Evolutionary conservation across 164 flowering plant species (phyloP).

Genomic region (Magnolia sinica): DNA sequence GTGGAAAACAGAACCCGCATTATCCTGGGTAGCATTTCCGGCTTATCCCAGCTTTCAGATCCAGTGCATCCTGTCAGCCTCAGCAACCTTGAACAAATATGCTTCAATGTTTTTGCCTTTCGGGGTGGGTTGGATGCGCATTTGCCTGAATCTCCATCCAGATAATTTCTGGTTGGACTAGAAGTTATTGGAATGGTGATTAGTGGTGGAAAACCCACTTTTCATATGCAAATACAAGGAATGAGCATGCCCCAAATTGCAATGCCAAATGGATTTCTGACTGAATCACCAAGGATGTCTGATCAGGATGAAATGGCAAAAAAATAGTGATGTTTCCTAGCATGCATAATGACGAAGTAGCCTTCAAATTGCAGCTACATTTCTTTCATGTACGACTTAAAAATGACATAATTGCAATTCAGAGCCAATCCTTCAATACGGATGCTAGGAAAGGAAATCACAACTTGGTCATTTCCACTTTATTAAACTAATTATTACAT

Average conservation of each 20-base stretch:
- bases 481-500: background rate
- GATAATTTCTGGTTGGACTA: background rate
- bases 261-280: background rate
- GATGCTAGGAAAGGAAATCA: background rate
- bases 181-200: background rate
- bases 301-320: background rate
- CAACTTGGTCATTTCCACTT: background rate
- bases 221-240: background rate
- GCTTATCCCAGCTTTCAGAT: background rate
- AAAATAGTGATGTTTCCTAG: background rate
- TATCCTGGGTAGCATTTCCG: background rate
- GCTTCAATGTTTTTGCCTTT: no score
- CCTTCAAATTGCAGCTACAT: background rate
- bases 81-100: background rate
- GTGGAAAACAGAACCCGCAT: background rate
- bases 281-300: background rate
- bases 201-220: background rate
- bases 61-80: background rate
- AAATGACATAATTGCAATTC: background rate
- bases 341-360: background rate
- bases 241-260: background rate
- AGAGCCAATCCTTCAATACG: background rate
- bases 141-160: background rate
- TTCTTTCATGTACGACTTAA: background rate
- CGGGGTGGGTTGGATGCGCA: no score